Conservation (phyloP, 257 asterid species). For the Solanum stenotomum region DNA sequence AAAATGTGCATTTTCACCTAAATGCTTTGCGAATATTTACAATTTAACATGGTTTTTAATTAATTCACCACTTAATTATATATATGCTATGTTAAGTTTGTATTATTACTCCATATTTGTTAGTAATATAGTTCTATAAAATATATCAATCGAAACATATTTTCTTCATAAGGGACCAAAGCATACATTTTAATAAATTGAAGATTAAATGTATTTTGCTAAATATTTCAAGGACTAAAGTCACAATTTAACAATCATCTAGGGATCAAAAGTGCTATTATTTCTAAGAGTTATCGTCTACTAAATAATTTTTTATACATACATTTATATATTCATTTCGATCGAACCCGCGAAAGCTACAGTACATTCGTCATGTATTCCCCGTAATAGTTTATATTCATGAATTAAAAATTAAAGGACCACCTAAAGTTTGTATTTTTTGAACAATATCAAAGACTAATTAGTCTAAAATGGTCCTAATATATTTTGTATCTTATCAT, state of each 20-base stretch:
- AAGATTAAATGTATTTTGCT: not conserved
- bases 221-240: not conserved
- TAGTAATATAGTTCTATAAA: not conserved
- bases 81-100: too few species aligned
- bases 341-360: not conserved
- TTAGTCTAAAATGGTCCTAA: conserved; percentile 10
- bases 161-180: not conserved
- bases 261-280: not conserved
- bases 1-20: not conserved
- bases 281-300: not conserved
- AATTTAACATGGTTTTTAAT: not conserved
- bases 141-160: not conserved
- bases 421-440: not conserved
- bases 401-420: not conserved
- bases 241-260: not conserved
- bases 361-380: not conserved
- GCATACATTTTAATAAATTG: not conserved
- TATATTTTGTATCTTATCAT: not conserved
- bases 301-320: not conserved
- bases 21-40: not conserved
- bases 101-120: not conserved
- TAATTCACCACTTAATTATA: not conserved
- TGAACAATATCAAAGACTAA: not conserved
- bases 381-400: not conserved
- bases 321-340: not conserved